Conservation (phyloP, 164 flowering plant species). For the Nymphaea thermarum region DNA sequence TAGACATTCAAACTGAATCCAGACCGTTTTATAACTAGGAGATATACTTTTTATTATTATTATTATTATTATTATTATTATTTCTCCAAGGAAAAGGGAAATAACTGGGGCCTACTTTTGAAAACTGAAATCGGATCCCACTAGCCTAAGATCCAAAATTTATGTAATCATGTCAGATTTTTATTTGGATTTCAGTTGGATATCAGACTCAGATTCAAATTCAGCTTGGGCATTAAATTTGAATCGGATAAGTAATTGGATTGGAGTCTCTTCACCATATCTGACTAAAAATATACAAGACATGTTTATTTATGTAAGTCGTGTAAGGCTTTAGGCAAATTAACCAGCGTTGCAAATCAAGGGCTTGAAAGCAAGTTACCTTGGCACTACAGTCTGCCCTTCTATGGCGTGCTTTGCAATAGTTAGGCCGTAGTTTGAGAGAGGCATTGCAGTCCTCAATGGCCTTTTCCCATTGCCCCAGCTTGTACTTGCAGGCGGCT, state of each 20-base stretch:
- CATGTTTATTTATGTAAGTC: too few species aligned
- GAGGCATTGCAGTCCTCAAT: constrained; percentile 68
- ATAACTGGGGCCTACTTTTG: too few species aligned
- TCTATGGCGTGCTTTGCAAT: constrained; percentile 63
- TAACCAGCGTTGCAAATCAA: neutral
- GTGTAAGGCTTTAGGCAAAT: too few species aligned
- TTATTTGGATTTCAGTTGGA: neutral
- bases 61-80: too few species aligned
- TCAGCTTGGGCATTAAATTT: neutral
- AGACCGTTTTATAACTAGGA: too few species aligned
- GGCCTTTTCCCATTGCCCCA: constrained; percentile 68
- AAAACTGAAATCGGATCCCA: too few species aligned
- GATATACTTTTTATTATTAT: too few species aligned
- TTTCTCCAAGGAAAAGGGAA: too few species aligned
- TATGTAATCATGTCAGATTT: too few species aligned
- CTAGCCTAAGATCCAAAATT: too few species aligned
- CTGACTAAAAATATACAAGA: neutral
- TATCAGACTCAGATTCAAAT: neutral
- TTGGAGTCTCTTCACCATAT: neutral
- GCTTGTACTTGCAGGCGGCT: constrained; percentile 65
- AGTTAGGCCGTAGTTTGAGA: constrained; percentile 46
- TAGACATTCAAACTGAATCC: too few species aligned
- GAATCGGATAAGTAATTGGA: neutral
- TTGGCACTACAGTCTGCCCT: constrained; percentile 73
- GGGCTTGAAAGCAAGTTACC: constrained; percentile 18